phyloP scores from a whole-genome alignment of 2,329 filamentous ascomycete species.

The Aspergillus brunneoviolaceus region DNA sequence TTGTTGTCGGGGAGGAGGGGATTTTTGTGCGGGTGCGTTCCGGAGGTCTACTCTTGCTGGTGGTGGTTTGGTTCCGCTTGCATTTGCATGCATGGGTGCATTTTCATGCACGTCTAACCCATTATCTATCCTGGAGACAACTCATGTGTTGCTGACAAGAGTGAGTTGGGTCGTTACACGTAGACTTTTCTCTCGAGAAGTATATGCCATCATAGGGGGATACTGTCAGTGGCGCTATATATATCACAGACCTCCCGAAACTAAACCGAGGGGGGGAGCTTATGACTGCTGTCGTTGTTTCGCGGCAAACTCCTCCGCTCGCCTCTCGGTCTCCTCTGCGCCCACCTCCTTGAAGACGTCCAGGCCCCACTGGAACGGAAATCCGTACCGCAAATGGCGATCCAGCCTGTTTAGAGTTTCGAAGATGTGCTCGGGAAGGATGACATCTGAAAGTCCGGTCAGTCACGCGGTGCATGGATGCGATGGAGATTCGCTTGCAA shows the following conservation, averaged over 20 bases:
- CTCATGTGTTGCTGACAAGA: background rate
- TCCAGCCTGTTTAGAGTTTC: constrained; percentile 37
- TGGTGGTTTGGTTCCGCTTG: background rate
- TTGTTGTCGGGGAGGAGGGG: background rate
- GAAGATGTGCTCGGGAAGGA: constrained; percentile 37
- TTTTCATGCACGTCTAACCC: background rate
- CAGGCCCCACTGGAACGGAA: constrained; percentile 38
- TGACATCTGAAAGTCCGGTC: constrained; percentile 23
- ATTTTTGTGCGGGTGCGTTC: background rate
- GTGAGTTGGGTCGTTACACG: background rate
- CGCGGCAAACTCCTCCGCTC: constrained; percentile 30
- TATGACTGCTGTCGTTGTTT: constrained; percentile 19
- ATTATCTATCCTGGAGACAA: background rate
- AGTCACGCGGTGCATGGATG: background rate
- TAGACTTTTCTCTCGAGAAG: no score
- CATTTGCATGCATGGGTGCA: background rate
- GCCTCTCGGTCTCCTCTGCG: constrained; percentile 30
- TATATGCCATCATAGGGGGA: no score
- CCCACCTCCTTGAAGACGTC: constrained; percentile 41
- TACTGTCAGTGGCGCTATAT: background rate
- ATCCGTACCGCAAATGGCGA: constrained; percentile 39
- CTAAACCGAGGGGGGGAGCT: background rate
- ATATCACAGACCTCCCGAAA: background rate
- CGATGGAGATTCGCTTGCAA: no score
- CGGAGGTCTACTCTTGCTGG: background rate